Conservation (phyloP, 257 asterid species). For the Mitragyna speciosa region DNA sequence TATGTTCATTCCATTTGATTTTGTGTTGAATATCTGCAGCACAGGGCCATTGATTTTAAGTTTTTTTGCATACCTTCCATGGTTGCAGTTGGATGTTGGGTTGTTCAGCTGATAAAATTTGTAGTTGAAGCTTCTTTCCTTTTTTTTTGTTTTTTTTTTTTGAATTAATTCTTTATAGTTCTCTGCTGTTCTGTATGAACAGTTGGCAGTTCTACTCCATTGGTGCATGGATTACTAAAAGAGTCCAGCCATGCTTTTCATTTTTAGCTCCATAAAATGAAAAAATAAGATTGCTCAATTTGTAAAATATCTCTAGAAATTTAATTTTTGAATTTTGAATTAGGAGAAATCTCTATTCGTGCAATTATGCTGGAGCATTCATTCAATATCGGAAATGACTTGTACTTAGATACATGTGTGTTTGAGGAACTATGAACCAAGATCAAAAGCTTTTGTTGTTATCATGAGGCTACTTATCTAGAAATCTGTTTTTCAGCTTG, state of each 20-base stretch:
- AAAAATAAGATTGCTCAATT: background rate
- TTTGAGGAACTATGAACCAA: background rate
- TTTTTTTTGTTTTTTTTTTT: background rate
- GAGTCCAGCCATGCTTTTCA: background rate
- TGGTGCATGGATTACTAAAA: too few relatives aligned
- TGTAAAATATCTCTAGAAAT: background rate
- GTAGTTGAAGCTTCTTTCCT: background rate
- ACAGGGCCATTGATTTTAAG: too few relatives aligned
- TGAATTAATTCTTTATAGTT: background rate
- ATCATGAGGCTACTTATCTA: background rate
- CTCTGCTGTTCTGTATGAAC: background rate
- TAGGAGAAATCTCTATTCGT: background rate
- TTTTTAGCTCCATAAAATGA: background rate
- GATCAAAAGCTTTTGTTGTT: background rate
- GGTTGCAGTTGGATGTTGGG: background rate
- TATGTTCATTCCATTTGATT: background rate
- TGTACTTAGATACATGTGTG: background rate
- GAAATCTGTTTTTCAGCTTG: background rate
- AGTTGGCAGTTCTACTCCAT: background rate
- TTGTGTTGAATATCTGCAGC: background rate
- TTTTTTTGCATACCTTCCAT: background rate
- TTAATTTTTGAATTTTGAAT: background rate
- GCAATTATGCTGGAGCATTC: background rate
- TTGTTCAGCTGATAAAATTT: background rate
- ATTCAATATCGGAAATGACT: too few relatives aligned